phyloP scores from a whole-genome alignment of 1,139 yeast genomes.

The Suhomyces coccinellae region DNA sequence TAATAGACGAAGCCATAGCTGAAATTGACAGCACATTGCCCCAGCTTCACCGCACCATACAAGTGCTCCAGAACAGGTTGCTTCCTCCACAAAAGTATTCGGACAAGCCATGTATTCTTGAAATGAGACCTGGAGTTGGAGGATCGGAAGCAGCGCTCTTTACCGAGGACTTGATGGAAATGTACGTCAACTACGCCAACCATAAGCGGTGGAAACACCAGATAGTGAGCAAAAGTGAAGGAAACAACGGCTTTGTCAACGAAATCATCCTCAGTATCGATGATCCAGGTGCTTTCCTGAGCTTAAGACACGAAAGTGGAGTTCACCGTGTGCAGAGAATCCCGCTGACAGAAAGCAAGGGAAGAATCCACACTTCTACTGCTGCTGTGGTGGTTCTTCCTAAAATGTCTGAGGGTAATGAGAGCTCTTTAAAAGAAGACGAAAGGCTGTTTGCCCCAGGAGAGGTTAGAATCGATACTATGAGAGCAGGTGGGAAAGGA shows the following conservation, averaged over 20 bases:
- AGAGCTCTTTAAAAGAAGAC: conserved; percentile 54
- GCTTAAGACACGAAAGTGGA: conserved; percentile 84
- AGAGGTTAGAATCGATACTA: conserved; percentile 88
- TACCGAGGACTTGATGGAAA: conserved; percentile 71
- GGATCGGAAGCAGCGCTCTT: conserved; percentile 92
- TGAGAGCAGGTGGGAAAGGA: conserved; percentile 97
- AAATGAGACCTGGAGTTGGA: conserved; percentile 93
- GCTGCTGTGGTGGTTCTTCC: conserved; percentile 95
- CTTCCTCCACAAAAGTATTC: conserved; percentile 78
- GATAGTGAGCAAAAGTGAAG: conserved; percentile 60
- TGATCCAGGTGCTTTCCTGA: conserved; percentile 73
- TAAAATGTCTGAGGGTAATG: conserved; percentile 63
- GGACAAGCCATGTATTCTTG: conserved; percentile 77
- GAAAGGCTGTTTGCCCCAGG: conserved; percentile 81
- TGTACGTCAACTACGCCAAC: conserved; percentile 78
- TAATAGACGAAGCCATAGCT: conserved; percentile 28
- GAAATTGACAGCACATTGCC: conserved; percentile 35
- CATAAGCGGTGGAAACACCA: conserved; percentile 65
- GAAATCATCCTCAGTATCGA: conserved; percentile 79
- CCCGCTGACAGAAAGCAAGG: conserved; percentile 91
- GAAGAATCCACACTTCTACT: conserved; percentile 93
- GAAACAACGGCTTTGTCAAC: conserved; percentile 59
- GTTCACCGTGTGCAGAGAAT: conserved; percentile 95
- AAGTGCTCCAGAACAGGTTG: conserved; percentile 54
- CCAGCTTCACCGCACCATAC: conserved; percentile 34